Evolutionary conservation across 2,329 filamentous ascomycete species (phyloP).

Genomic region (Trichoderma harzianum): DNA sequence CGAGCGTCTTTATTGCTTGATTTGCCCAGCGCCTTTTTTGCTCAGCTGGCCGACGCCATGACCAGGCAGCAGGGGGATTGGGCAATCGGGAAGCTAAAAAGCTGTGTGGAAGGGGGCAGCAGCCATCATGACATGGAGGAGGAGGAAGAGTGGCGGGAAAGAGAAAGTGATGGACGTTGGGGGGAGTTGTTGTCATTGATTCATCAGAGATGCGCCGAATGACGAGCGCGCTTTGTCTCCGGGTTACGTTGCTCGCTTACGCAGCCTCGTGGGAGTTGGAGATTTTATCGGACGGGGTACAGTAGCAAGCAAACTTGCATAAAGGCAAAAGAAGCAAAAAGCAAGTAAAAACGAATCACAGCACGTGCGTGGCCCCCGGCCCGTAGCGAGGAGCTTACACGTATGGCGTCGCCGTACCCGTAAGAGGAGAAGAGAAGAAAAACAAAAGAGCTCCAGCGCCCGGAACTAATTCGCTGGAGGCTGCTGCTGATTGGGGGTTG

Average conservation of each 20-base stretch:
- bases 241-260: slow-evolving; percentile 18
- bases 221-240: not conserved
- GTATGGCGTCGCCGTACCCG: not conserved
- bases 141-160: not conserved
- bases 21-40: not conserved
- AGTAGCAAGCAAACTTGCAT: not conserved
- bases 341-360: not conserved
- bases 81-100: not conserved
- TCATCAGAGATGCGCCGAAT: not conserved
- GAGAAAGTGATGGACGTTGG: not conserved
- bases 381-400: slow-evolving; percentile 11
- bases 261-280: not conserved
- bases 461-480: not conserved
- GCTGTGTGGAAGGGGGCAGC: not conserved
- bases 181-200: not conserved
- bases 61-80: not conserved
- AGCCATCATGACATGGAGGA: not conserved
- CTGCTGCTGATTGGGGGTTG: not conserved
- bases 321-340: not conserved
- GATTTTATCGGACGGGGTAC: not conserved
- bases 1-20: not conserved
- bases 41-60: not conserved
- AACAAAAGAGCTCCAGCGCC: not conserved
- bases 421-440: not conserved
- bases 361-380: not conserved